Evolutionary conservation across 768 basidiomycete species (phyloP), one percentile per base, ranked within the genome.

Genomic region (Suillus americanus): DNA sequence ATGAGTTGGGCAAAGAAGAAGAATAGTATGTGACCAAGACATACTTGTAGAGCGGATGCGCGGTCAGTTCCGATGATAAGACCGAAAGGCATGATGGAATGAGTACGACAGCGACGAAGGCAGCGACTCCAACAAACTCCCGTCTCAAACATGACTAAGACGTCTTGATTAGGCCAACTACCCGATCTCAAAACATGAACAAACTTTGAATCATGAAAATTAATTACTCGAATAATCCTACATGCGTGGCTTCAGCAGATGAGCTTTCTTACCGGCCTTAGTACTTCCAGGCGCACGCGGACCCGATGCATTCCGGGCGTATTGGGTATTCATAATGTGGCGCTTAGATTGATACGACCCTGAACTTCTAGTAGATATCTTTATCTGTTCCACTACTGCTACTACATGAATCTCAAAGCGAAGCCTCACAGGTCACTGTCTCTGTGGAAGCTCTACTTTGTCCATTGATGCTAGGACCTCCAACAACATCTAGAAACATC

Each of bases 61-160:
- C 91, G 88, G 68, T 92, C 91, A 68, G 91, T 92, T 64, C 88
- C 87, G 75, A 92, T 91, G 51, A 85, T 88, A 51, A 92, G 83
- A 74, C 89, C 90, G 70, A 91, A 92, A 28, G 87, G 80, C 90
- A 91, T 91, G 3, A 63, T 65, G 54, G 70, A 73, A 54, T 59
- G 48, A 61, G 33, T 67, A 41, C 51, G 62, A 63, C 65, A 40
- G 67, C 69, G 74, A 69, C 16, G 59, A 72, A 68, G 72, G 66
- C 70, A 63, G 68, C 67, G 65, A 76, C 68, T 73, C 37, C 23
- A 28, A 48, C 45, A 20, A 12, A 59, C 40, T 57, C 38, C 56
- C 38, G 57, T 59, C 40, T 59, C 57, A 59, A 59, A 33, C 35
- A 62, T 7, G 40, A 33, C 12, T n/a, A 12, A 41, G 59, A 30